Evolutionary conservation across 1,284 basidiomycete species (phyloP).

Genomic region (Athelia sp.): DNA sequence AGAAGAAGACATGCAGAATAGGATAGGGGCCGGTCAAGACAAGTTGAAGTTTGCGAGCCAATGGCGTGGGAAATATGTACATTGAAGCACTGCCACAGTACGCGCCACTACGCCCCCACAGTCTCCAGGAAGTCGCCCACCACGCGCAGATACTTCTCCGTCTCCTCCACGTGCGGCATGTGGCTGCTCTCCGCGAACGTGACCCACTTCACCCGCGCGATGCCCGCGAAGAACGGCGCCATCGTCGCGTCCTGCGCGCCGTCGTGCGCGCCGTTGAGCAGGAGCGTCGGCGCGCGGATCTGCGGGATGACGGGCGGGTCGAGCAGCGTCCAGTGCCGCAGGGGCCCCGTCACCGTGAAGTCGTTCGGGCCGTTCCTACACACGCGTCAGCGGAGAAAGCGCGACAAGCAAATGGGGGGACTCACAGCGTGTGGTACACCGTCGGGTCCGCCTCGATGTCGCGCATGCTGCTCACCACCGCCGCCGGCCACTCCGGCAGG

Average conservation of each 20-base stretch:
- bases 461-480: constrained; percentile 20
- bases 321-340: constrained; percentile 45
- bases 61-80: too few relatives aligned
- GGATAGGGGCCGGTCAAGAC: too few relatives aligned
- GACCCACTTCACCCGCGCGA: constrained; percentile 43
- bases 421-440: constrained; percentile 42
- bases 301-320: constrained; percentile 32
- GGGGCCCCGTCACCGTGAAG: constrained; percentile 40
- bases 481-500: constrained; percentile 37
- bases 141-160: constrained; percentile 35
- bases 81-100: too few relatives aligned
- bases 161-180: constrained; percentile 41
- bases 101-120: too few relatives aligned
- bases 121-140: constrained; percentile 28
- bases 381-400: neutral
- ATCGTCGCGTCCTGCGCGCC: constrained; percentile 42
- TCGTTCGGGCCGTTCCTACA: constrained; percentile 48
- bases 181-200: constrained; percentile 42
- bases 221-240: constrained; percentile 37
- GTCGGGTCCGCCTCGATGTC: constrained; percentile 38
- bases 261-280: constrained; percentile 48
- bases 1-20: too few relatives aligned
- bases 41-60: too few relatives aligned
- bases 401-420: constrained; percentile 15
- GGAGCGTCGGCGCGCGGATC: constrained; percentile 42